Percentiles rank a stretch among this genome's conserved stretches.
phyloP scores from a whole-genome alignment of 2,329 filamentous ascomycete species.

The Colletotrichum graminicola region DNA sequence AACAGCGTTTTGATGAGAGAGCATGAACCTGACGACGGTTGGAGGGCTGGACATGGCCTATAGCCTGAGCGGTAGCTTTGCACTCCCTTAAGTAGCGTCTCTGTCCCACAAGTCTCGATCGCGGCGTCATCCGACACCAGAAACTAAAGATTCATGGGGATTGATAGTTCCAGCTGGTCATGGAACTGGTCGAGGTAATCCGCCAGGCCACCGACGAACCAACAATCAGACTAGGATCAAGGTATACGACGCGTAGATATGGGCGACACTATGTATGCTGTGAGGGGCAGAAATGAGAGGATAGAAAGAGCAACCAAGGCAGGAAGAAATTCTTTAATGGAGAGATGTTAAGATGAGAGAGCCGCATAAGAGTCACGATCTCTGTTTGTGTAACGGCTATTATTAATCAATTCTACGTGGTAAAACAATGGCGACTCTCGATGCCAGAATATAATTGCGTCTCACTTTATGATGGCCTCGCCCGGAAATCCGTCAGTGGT shows the following conservation, averaged over 20 bases:
- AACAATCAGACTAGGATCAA: neutral
- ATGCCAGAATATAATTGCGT: neutral
- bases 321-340: neutral
- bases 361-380: neutral
- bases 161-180: neutral
- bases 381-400: no score
- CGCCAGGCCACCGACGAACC: no score
- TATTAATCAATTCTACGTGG: neutral
- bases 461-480: neutral
- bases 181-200: neutral
- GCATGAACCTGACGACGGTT: neutral
- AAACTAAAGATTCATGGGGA: neutral
- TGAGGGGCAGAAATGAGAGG: neutral
- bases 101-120: neutral
- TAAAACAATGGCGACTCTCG: neutral
- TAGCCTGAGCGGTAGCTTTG: neutral
- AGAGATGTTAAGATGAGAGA: no score
- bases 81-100: neutral
- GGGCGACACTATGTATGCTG: neutral
- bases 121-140: neutral
- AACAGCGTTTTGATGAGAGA: neutral
- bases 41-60: neutral
- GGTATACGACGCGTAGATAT: neutral
- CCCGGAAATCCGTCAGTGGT: neutral
- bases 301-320: neutral